A percentile compares a stretch with the other conserved stretches of the same genome.
These are phyloP conservation scores for Nitzschia inconspicua DNA, from an alignment of 108 stramenopile species.

Conservation along the genomic window DNA sequence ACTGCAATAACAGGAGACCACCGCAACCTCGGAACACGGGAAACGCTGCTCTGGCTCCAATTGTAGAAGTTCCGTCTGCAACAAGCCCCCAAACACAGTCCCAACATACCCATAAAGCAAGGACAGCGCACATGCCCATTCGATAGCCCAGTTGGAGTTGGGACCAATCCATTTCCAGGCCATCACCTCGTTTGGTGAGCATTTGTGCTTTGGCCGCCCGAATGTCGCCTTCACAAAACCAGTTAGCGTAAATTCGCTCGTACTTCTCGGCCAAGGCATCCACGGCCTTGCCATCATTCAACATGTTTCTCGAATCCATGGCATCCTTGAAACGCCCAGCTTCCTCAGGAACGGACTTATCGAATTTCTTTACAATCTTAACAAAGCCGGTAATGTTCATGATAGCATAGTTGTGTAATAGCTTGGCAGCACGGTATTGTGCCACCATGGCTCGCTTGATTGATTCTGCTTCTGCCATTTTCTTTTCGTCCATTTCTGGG, in stretches of 20 bases:
- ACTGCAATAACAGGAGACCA: conserved; percentile 84
- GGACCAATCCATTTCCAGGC: conserved; percentile 90
- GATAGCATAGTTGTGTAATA: conserved; percentile 84
- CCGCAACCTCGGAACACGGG: conserved; percentile 90
- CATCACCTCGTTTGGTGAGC: conserved; percentile 88
- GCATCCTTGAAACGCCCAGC: conserved; percentile 62
- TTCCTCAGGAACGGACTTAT: conserved; percentile 66
- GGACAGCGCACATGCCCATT: conserved; percentile 87
- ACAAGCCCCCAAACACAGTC: conserved; percentile 87
- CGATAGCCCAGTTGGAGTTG: conserved; percentile 86
- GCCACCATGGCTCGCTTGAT: conserved; percentile 78
- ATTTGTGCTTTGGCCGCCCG: conserved; percentile 85
- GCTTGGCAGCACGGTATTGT: conserved; percentile 70
- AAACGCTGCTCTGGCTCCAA: conserved; percentile 83
- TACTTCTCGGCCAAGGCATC: conserved; percentile 40
- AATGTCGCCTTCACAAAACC: conserved; percentile 87
- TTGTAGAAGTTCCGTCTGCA: conserved; percentile 53
- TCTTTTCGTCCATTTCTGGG: conserved; percentile 14
- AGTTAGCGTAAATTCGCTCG: conserved; percentile 69
- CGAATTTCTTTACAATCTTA: conserved; percentile 92
- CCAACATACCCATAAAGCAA: conserved; percentile 92
- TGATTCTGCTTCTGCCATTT: conserved; percentile 50
- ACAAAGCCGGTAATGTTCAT: conserved; percentile 93
- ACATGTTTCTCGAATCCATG: conserved; percentile 32
- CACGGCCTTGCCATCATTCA: conserved; percentile 65